Evolutionary conservation across 805 yeast species (phyloP).

Genomic region (Candida taoyuanica): DNA sequence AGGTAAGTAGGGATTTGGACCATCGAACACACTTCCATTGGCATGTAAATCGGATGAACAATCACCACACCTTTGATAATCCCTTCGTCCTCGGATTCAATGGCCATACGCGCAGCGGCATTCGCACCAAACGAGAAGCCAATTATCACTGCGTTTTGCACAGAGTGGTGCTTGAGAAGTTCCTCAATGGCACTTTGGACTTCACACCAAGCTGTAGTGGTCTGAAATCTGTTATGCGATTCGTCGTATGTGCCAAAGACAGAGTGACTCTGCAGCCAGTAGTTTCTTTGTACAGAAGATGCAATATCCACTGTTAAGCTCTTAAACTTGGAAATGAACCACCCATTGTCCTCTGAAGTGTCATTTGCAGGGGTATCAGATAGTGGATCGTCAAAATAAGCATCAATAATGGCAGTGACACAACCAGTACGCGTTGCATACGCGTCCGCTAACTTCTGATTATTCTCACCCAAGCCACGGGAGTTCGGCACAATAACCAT

Average conservation of each 20-base stretch:
- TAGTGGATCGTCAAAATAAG: constrained; percentile 22
- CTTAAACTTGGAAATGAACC: constrained; percentile 19
- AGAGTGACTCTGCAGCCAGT: constrained; percentile 23
- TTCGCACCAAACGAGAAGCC: constrained; percentile 27
- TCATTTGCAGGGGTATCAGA: constrained; percentile 6
- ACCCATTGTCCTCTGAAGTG: neutral
- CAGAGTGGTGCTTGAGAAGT: constrained; percentile 17
- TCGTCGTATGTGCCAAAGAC: constrained; percentile 22
- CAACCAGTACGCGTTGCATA: constrained; percentile 27
- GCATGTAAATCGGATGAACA: constrained; percentile 24
- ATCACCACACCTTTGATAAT: constrained; percentile 18
- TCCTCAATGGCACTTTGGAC: constrained; percentile 18
- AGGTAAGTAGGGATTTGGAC: constrained; percentile 15
- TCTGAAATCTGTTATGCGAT: constrained; percentile 12
- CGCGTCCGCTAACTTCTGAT: constrained; percentile 25
- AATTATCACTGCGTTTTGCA: constrained; percentile 17
- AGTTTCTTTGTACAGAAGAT: constrained; percentile 13
- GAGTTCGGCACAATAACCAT: constrained; percentile 25
- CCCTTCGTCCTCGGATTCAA: constrained; percentile 9
- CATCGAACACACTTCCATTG: constrained; percentile 13
- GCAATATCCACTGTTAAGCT: constrained; percentile 20
- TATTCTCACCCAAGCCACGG: constrained; percentile 21
- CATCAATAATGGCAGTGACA: constrained; percentile 24
- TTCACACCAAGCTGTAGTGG: constrained; percentile 19
- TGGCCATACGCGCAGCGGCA: constrained; percentile 19